phyloP scores from a whole-genome alignment of 495 filamentous ascomycete species.

The Annulohypoxylon moriforme region DNA sequence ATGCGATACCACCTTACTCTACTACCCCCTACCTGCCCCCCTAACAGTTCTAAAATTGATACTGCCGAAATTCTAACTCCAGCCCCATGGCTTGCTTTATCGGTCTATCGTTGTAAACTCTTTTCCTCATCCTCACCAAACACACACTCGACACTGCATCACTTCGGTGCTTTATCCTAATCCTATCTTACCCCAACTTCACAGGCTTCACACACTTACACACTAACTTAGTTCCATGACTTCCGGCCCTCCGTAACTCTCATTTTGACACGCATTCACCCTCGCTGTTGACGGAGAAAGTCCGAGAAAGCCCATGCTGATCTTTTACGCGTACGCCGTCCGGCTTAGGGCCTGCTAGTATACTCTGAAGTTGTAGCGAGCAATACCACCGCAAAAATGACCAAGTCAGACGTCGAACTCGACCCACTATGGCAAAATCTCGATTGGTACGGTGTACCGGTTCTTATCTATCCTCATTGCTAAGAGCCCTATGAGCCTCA shows the following conservation, averaged over 20 bases:
- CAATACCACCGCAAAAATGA: constrained; percentile 50
- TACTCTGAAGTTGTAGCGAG: constrained; percentile 39
- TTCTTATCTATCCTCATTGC: constrained; percentile 1
- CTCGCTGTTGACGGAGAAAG: constrained; percentile 26
- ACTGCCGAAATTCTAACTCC: constrained; percentile 8
- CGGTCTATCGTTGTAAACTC: constrained; percentile 20
- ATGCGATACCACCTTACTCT: neutral
- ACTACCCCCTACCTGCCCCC: neutral
- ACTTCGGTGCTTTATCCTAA: constrained; percentile 27
- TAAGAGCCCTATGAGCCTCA: constrained; percentile 24
- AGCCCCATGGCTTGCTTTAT: neutral
- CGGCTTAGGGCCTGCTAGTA: constrained; percentile 18
- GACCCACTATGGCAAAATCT: constrained; percentile 79
- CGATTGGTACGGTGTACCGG: constrained; percentile 61
- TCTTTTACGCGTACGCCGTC: constrained; percentile 15
- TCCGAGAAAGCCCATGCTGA: constrained; percentile 25
- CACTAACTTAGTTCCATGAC: constrained; percentile 15
- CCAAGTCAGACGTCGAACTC: constrained; percentile 61
- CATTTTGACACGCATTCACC: neutral
- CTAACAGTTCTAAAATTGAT: neutral
- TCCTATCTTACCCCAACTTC: constrained; percentile 10
- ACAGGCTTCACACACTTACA: constrained; percentile 9
- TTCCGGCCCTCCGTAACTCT: constrained; percentile 7
- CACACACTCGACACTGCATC: constrained; percentile 1
- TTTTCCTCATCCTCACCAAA: constrained; percentile 11